A percentile compares a stretch with the other conserved stretches of the same genome.
Conservation (phyloP, 345 rosid genomes). For the Eucalyptus cloeziana region DNA sequence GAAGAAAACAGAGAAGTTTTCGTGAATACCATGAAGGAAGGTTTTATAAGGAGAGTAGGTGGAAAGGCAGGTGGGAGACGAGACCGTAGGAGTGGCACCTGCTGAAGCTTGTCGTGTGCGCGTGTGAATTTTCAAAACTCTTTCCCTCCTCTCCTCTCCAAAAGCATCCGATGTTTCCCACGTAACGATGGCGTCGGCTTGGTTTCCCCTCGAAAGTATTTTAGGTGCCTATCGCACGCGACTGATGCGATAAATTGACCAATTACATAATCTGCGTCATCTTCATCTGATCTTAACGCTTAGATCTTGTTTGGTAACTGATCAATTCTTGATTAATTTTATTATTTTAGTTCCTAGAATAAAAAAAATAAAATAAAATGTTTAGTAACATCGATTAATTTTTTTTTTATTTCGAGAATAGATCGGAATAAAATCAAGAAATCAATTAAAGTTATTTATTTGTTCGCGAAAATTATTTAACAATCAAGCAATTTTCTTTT, state of each 20-base stretch:
- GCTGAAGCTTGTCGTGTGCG: neutral
- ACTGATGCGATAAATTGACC: neutral
- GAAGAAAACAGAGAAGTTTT: neutral
- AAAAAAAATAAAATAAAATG: no score
- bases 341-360: no score
- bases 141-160: neutral
- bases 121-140: neutral
- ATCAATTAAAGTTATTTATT: no score
- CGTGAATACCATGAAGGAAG: neutral
- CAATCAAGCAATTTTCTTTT: no score
- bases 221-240: neutral
- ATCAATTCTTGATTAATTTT: no score
- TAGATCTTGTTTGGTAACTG: no score
- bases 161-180: neutral
- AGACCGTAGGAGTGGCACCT: neutral
- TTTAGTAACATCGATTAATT: accelerated
- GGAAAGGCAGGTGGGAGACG: neutral
- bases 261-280: accelerated
- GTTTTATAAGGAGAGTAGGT: neutral
- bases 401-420: no score
- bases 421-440: no score
- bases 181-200: neutral
- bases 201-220: neutral
- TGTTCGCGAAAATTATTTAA: accelerated
- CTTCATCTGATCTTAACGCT: neutral